phyloP scores from a whole-genome alignment of 345 rosid species.

The Citrus glauca region DNA sequence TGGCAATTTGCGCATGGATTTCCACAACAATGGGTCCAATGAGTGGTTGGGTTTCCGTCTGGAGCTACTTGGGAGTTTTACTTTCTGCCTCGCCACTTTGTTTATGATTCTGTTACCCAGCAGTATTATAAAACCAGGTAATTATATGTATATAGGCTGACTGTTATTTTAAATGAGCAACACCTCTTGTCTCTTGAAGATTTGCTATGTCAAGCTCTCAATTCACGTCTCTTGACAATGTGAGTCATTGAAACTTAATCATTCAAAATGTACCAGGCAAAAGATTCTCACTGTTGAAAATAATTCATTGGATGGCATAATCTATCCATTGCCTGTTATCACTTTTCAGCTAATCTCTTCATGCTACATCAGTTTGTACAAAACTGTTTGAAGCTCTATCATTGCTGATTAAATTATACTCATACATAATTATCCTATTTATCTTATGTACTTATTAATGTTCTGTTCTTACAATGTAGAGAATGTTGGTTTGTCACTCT shows the following conservation, averaged over 20 bases:
- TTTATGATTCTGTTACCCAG: conserved; percentile 68
- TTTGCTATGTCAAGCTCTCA: not conserved
- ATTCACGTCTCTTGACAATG: not conserved
- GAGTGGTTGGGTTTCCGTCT: conserved; percentile 93
- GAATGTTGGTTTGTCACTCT: conserved; percentile 84
- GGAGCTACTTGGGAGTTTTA: conserved; percentile 73
- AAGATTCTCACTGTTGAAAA: not conserved
- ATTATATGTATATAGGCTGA: not conserved
- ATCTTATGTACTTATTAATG: not conserved
- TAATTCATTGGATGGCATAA: not conserved
- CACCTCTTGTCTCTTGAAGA: not conserved
- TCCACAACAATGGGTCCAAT: conserved; percentile 84
- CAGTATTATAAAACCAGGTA: conserved; percentile 82
- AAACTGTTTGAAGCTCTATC: no score
- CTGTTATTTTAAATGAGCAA: not conserved
- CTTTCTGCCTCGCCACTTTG: conserved; percentile 74
- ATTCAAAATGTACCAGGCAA: not conserved
- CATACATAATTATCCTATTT: not conserved
- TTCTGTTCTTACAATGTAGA: conserved; percentile 33
- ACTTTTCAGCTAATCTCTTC: no score
- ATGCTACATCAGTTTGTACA: no score
- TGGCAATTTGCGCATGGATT: conserved; percentile 71
- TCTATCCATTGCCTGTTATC: not conserved
- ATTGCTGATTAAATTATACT: not conserved
- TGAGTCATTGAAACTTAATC: not conserved